These are phyloP conservation scores for Salvia splendens DNA, from an alignment of 257 asterid species.

Conservation along the genomic window DNA sequence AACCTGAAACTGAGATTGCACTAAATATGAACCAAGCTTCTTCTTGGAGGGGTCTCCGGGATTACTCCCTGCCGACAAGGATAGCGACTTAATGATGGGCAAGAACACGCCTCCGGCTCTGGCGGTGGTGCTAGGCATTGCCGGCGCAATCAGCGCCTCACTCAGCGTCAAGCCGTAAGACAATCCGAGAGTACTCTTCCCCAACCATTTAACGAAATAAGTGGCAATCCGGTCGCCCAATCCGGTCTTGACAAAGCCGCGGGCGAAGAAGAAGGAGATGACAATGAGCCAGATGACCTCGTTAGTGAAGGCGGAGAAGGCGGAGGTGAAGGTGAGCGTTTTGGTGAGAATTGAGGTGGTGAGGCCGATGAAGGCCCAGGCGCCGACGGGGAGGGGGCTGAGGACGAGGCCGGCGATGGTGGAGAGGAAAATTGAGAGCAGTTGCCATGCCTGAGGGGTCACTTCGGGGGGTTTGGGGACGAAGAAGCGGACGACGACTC, in stretches of 20 bases:
- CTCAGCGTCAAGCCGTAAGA: slow-evolving; percentile 83
- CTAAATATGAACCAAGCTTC: slow-evolving; percentile 80
- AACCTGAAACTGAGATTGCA: slow-evolving; percentile 94
- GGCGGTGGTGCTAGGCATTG: slow-evolving; percentile 96
- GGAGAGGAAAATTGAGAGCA: slow-evolving; percentile 73
- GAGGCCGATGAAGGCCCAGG: slow-evolving; percentile 87
- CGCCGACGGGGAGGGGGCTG: slow-evolving; percentile 65
- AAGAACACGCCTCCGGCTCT: slow-evolving; percentile 89
- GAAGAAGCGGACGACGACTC: slow-evolving; percentile 49
- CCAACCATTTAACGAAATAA: slow-evolving; percentile 84
- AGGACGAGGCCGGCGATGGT: slow-evolving; percentile 60
- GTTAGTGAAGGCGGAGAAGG: slow-evolving; percentile 76
- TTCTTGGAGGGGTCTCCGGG: slow-evolving; percentile 75
- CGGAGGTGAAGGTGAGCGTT: slow-evolving; percentile 60
- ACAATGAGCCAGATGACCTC: slow-evolving; percentile 88
- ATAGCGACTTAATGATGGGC: slow-evolving; percentile 80
- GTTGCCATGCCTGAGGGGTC: slow-evolving; percentile 78
- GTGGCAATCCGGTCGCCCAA: slow-evolving; percentile 84
- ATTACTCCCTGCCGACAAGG: slow-evolving; percentile 71
- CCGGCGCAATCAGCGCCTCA: slow-evolving; percentile 93
- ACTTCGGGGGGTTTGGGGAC: slow-evolving; percentile 68
- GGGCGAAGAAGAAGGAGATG: slow-evolving; percentile 88
- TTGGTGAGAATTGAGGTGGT: slow-evolving; percentile 64
- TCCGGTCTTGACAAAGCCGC: slow-evolving; percentile 88
- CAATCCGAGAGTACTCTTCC: slow-evolving; percentile 83